Base-by-base conservation (phyloP, 2,329 filamentous ascomycete genomes). In the Sphaerostilbella broomeana region DNA sequence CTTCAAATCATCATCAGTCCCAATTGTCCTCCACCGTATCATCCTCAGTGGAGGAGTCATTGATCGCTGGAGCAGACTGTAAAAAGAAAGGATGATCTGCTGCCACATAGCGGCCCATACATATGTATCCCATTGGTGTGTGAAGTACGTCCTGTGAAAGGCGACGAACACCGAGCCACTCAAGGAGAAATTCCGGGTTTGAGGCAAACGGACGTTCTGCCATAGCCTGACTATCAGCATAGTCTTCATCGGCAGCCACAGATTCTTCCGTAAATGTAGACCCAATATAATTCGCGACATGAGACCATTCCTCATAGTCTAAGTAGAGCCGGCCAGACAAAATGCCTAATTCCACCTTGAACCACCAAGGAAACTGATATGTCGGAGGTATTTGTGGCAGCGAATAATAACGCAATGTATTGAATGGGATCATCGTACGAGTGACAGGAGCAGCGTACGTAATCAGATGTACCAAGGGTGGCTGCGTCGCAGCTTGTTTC, bases 311-410 rank as follows among this genome's bases (percentile, higher is more conserved):
- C 0, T 57, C 44, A 50, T 60, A 75, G 0, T 69, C 62, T 40
- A 81, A 70, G 48, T 84, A 83, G 0, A 84, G 61, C 0, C 78
- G 64, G 0, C 79, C 80, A 0, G 75, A 63, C 32, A 81, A 64
- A 4, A 84, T 63, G 0, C 79, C 79, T 0, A 84, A 51, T 47
- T 84, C 74, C 1, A 75, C 63, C 0, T 54, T 61, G 0, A 84
- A 57, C 74, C 74, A 80, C 0, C 41, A 13, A 0, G 79, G 77
- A 0, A 69, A 54, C 2, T 46, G 31, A 59, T 65, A 70, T 0
- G 47, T 35, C 0, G 24, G 2, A 0, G 70, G 64, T 0, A 78
- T 54, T 0, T 54, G 18, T 0, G 80, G 79, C 1, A 77, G 57
- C 0, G 67, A 56, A 47, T 73, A 75, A 50, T 69, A 82, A 0